These are phyloP conservation scores for Lasiodiplodia hormozganensis DNA, from an alignment of 2,329 filamentous ascomycete genomes.

Conservation along the genomic window DNA sequence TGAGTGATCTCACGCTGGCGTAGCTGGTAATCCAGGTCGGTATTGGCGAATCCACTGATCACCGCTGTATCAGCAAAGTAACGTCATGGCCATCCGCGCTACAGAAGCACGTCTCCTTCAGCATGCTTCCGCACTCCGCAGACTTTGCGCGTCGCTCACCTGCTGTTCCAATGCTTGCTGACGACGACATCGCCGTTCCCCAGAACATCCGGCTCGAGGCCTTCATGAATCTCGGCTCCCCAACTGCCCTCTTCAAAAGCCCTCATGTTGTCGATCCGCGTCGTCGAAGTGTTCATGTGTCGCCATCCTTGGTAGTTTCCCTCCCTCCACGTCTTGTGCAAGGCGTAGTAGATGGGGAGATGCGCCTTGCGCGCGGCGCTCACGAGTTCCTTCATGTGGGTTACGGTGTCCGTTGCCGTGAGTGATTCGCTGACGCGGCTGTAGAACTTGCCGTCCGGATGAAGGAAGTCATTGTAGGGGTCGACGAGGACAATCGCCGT, in stretches of 20 bases:
- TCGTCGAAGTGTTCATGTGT: slow-evolving; percentile 38
- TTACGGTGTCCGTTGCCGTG: slow-evolving; percentile 12
- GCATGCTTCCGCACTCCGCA: background rate
- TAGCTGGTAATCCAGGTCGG: slow-evolving; percentile 46
- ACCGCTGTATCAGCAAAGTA: background rate
- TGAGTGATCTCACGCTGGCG: slow-evolving; percentile 43
- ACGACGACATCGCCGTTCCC: background rate
- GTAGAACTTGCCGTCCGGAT: slow-evolving; percentile 34
- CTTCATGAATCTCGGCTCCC: background rate
- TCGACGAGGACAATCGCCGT: slow-evolving; percentile 41
- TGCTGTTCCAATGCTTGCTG: background rate
- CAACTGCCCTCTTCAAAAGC: background rate
- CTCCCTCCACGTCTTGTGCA: slow-evolving; percentile 40
- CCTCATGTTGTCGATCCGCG: background rate
- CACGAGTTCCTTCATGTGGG: background rate
- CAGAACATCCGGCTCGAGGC: background rate
- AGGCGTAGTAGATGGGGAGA: slow-evolving; percentile 46
- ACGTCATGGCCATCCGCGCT: background rate
- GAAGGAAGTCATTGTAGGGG: slow-evolving; percentile 39
- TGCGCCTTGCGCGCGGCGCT: background rate
- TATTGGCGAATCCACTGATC: slow-evolving; percentile 43
- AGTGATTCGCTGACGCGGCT: slow-evolving; percentile 29
- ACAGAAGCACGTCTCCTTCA: background rate
- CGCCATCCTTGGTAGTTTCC: slow-evolving; percentile 40
- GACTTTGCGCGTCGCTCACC: background rate